These are phyloP conservation scores for Diaporthe eres DNA, from an alignment of 2,329 filamentous ascomycete genomes.

Conservation along the genomic window DNA sequence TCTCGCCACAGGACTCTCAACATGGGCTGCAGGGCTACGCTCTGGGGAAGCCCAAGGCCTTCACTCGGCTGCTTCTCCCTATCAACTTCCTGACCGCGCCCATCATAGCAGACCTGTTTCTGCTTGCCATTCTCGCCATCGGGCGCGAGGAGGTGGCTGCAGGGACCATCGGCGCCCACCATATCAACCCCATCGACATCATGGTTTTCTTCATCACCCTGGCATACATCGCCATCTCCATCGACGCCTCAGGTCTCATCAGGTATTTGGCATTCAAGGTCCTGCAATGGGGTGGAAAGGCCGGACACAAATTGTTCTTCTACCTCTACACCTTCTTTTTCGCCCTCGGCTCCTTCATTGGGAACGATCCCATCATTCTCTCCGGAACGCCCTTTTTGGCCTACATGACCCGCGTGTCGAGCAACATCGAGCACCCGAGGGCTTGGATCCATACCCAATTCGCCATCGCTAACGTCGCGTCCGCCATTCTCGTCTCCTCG, in stretches of 20 bases:
- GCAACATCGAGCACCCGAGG: constrained; percentile 78
- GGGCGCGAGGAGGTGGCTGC: constrained; percentile 76
- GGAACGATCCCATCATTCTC: constrained; percentile 82
- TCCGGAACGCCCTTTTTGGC: constrained; percentile 82
- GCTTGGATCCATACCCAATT: constrained; percentile 84
- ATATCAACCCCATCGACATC: constrained; percentile 79
- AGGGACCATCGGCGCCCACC: constrained; percentile 75
- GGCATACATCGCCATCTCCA: constrained; percentile 83
- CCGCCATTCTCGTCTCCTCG: constrained; percentile 82
- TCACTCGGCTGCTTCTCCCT: constrained; percentile 70
- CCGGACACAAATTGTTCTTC: constrained; percentile 78
- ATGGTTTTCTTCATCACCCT: constrained; percentile 82
- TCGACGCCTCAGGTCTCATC: constrained; percentile 82
- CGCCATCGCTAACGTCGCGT: constrained; percentile 79
- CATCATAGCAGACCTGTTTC: constrained; percentile 78
- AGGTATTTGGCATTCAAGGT: constrained; percentile 79
- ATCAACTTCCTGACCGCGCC: constrained; percentile 81
- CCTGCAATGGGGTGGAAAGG: constrained; percentile 74
- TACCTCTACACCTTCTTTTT: constrained; percentile 84
- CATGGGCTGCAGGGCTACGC: constrained; percentile 3
- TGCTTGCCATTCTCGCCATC: constrained; percentile 79
- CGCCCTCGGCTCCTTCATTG: constrained; percentile 75
- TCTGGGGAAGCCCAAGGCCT: constrained; percentile 48
- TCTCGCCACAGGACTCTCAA: constrained; percentile 44
- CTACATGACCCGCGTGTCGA: constrained; percentile 83